phyloP scores from a whole-genome alignment of 306 rosid genomes.

The Purshia tridentata region DNA sequence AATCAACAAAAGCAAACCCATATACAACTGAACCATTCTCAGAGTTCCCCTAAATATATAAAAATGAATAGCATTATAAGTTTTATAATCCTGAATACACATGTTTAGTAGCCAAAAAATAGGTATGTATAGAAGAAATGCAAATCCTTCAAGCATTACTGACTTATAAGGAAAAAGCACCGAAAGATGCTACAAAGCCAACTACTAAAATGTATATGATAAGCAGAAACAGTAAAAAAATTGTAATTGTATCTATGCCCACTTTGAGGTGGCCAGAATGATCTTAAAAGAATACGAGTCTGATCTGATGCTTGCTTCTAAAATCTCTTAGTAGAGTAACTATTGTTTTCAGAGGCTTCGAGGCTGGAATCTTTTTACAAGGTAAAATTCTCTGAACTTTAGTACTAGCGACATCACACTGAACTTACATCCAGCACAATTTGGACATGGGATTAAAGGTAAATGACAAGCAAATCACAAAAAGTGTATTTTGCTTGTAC shows the following conservation, averaged over 20 bases:
- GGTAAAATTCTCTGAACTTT: background rate
- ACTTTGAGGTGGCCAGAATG: background rate
- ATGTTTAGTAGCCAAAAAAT: background rate
- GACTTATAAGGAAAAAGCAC: background rate
- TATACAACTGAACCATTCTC: slow-evolving; percentile 61
- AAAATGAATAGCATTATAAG: background rate
- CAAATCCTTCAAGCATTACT: slow-evolving; percentile 10
- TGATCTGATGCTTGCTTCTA: background rate
- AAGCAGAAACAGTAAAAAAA: background rate
- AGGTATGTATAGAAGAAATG: background rate
- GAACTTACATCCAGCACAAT: slow-evolving; percentile 2
- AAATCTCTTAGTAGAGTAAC: background rate
- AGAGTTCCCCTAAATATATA: slow-evolving; percentile 42
- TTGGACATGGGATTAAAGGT: background rate
- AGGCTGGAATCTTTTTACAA: background rate
- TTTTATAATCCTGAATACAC: background rate
- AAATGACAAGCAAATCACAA: background rate
- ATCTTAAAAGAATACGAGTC: background rate
- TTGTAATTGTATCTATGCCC: background rate
- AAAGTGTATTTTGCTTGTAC: background rate
- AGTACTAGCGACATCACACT: background rate
- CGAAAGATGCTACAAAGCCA: background rate
- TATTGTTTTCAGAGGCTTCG: background rate
- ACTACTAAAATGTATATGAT: background rate
- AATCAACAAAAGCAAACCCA: slow-evolving; percentile 94